Base-by-base conservation (phyloP, 768 basidiomycete species). In the Pisolithus microcarpus region DNA sequence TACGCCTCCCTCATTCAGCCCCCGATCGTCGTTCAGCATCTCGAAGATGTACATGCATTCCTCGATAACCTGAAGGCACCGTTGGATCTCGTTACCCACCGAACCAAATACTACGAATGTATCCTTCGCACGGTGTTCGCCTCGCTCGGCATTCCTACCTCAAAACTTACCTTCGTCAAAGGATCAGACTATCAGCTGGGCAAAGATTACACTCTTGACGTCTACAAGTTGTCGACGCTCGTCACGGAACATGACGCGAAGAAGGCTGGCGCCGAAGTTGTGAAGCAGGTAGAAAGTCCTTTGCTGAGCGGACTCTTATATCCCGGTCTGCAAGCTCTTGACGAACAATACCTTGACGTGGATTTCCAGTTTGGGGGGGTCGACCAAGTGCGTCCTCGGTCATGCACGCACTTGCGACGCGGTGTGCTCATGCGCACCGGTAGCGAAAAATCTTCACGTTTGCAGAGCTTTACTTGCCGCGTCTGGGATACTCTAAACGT, bases 401-500 rank as follows among this genome's bases (percentile, higher is more conserved):
- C 38, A 28, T 34, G 21, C 43, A 36, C 16, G 8, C 16, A 48
- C 24, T 13, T 30, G 18, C 34, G 36, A 24, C 43, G 11, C 10
- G 15, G n/a, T 3, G 38, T 38, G 43, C 45, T 56, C 28, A 44
- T 15, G 2, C 24, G 34, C 10, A 21, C 46, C 44, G n/a, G 19
- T 63, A 95, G 91, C 84, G 95, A 52, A 98, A 98, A 73, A 97
- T 98, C 63, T 99, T 99, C 70, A 97, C 92, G 18, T 95, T 95
- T 61, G 94, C 96, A 7, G 94, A 98, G 65, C 79, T 87, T 60
- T 94, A 93, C 79, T 85, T 99, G 48, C 96, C 96, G 4, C 78
- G 81, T 55, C 78, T 98, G 30, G 96, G 95, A 34, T 98, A 97
- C 73, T 71, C 74, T 48, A 97, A 96, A 69, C 91, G 95, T 31